Base-by-base conservation (phyloP, 306 rosid genomes). In the Cucurbita argyrosperma region DNA sequence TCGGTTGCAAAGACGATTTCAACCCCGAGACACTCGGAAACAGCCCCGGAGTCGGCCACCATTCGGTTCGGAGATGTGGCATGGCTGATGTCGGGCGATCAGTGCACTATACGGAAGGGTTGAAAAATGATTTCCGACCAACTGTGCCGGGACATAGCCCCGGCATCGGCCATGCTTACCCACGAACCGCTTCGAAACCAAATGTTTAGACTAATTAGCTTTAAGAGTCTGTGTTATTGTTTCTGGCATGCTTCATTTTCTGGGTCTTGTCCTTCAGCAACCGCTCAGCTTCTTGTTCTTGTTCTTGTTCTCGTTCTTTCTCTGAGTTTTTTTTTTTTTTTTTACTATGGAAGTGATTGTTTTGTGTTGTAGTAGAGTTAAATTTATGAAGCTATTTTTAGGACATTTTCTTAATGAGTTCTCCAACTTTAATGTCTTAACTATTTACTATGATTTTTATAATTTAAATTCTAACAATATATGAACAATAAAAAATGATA, bases 71-170 rank as follows among this genome's bases (percentile, higher is more conserved):
- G 15, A 5, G 10, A 54, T 53, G 59, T 5, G 49, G 49, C 10
- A 3, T 0, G n/a, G n/a, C n/a, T n/a, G n/a, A n/a, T n/a, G n/a
- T n/a, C n/a, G n/a, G n/a, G n/a, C n/a, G n/a, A 5, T 2, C 16
- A 2, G 75, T 35, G 58, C 14, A 52, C 40, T 8, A 15, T 14
- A 39, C 18, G 1, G 63, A 51, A 37, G 64, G 63, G 58, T 53
- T 38, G 58, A 72, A 72, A 63, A 63, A 72, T 72, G 76, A 53
- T 53, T 71, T 71, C 13, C 75, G 60, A 10, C 75, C 75, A 8
- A 71, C 75, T 0, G 11, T 12, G 1, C 75, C 75, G 0, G 75
- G 75, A 23, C 61, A 71, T 49, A 71, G 75, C 49, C 64, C 76
- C 10, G 76, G 61, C 49, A 72, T 53, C 46, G 64, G 76, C 38